phyloP scores from a whole-genome alignment of 441 rosid species.

The Euphorbia corollata region DNA sequence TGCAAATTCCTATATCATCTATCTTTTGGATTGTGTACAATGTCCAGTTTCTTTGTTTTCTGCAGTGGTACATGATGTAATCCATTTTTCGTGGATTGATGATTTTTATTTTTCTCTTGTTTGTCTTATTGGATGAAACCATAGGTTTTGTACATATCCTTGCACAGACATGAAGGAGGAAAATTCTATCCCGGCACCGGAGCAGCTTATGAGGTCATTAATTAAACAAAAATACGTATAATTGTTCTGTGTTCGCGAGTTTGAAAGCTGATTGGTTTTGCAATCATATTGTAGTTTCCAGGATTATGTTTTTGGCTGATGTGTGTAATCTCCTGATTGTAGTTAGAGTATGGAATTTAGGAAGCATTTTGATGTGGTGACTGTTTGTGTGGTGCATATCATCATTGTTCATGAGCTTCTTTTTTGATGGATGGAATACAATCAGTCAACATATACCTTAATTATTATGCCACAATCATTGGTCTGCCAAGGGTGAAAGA shows the following conservation, averaged over 20 bases:
- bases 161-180: slow-evolving; percentile 93
- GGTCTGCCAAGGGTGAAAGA: not conserved
- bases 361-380: not conserved
- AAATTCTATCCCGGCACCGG: slow-evolving; percentile 91
- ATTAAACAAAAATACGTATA: not conserved
- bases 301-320: not conserved
- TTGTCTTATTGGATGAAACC: slow-evolving; percentile 11
- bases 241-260: not conserved
- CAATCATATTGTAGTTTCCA: not conserved
- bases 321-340: not conserved
- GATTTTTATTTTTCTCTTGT: not conserved
- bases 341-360: not conserved
- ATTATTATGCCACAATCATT: not conserved
- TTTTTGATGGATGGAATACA: too few species aligned
- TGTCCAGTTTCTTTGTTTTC: not conserved
- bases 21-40: slow-evolving; percentile 13
- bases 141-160: slow-evolving; percentile 82
- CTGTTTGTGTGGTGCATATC: too few species aligned
- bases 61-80: not conserved
- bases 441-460: not conserved
- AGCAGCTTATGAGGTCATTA: slow-evolving; percentile 69
- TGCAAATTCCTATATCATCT: not conserved
- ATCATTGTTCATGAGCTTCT: too few species aligned
- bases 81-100: not conserved
- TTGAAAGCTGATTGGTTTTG: not conserved